Evolutionary conservation across 768 basidiomycete genomes (phyloP), one percentile per base, ranked within the genome.

Genomic region (Tricholoma bakamatsutake): DNA sequence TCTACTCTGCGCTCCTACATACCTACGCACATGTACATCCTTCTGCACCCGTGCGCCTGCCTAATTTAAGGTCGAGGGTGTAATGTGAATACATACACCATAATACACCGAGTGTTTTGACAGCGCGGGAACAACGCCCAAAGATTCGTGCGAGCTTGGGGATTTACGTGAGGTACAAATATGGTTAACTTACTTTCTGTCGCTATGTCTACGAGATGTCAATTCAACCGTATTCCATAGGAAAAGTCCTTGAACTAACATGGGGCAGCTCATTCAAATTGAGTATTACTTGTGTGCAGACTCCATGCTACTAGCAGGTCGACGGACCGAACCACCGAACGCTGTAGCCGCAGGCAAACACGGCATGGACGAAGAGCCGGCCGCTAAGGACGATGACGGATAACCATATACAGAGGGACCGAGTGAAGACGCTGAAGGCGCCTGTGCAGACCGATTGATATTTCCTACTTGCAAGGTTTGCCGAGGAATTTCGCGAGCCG

Each of bases 401-500:
- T 47, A 27, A 34, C 18, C 43, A 2, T 39, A 12, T 11, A 10
- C 18, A 27, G 35, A 40, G 35, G 50, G 6, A 52, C 35, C 35
- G 43, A 45, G 21, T 27, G 43, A 27, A 11, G 21, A 24, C 21
- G 43, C 11, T 21, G 10, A 27, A 12, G 24, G 12, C 43, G 43
- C 24, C 5, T 45, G 24, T 4, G 10, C 21, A 10, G 12, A 27
- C 17, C 10, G 15, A 4, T 42, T 42, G 37, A 39, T 39, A 42
- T 42, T 21, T 42, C 1, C 40, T 1, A 21, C 15, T 8, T 39
- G 45, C 50, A 61, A 53, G 42, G 42, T 27, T 27, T 31, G 50
- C 40, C 43, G 47, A 21, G 33, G 27, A 28, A 39, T 52, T 13
- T 59, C 59, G 43, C 59, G 53, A 46, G 49, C 56, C 56, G 49